A percentile compares a stretch with the other conserved stretches of the same genome.
Conservation (phyloP, 139 green algal genomes). For the Spirogloea muscicola region DNA sequence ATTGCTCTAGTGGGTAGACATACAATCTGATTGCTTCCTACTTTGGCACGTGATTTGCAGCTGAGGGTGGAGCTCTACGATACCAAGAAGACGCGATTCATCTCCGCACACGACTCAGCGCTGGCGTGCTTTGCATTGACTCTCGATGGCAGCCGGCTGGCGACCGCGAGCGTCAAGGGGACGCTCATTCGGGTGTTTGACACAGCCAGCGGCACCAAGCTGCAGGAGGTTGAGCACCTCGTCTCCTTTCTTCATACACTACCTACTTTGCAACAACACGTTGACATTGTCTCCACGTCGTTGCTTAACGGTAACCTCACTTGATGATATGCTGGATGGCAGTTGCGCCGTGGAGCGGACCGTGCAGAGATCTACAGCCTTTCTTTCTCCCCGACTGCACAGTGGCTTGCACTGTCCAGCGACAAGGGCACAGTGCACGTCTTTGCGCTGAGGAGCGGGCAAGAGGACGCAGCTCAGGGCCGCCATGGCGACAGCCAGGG, state of each 20-base stretch:
- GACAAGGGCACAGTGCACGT: conserved; percentile 84
- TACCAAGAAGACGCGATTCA: conserved; percentile 78
- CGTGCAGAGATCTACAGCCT: conserved; percentile 79
- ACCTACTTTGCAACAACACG: too few relatives aligned
- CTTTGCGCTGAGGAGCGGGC: conserved; percentile 26
- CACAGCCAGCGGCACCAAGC: conserved; percentile 71
- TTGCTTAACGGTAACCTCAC: too few relatives aligned
- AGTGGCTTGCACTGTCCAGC: conserved; percentile 81
- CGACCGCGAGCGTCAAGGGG: conserved; percentile 82
- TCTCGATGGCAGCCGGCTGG: conserved; percentile 78
- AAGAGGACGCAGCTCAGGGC: too few relatives aligned
- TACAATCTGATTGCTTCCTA: too few relatives aligned
- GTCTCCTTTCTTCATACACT: too few relatives aligned
- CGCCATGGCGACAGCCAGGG: too few relatives aligned
- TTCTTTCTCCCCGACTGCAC: conserved; percentile 65
- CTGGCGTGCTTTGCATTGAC: conserved; percentile 74
- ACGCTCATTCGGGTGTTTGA: conserved; percentile 87
- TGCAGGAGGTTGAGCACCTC: conserved; percentile 44
- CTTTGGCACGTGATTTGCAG: conserved; percentile 48
- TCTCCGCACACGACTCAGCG: conserved; percentile 75
- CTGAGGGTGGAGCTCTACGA: conserved; percentile 94
- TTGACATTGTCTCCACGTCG: too few relatives aligned
- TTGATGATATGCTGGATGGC: too few relatives aligned
- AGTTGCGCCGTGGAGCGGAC: conserved; percentile 85
- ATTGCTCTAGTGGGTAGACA: too few relatives aligned